phyloP scores from a whole-genome alignment of 2,329 filamentous ascomycete genomes.

The Fusarium agapanthi region DNA sequence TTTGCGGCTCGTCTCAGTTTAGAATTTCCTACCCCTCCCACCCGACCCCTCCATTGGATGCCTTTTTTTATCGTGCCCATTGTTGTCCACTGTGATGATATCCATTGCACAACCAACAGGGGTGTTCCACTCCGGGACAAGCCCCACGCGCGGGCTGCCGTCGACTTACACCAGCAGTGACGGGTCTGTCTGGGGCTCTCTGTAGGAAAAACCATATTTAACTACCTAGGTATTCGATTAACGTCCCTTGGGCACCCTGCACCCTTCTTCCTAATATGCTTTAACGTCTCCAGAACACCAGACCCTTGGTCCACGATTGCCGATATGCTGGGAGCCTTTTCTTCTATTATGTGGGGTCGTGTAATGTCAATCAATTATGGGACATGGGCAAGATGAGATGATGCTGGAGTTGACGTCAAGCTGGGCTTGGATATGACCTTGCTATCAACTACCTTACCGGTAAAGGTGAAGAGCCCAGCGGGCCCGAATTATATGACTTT shows the following conservation, averaged over 20 bases:
- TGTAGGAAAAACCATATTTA: not conserved
- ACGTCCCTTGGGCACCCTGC: not conserved
- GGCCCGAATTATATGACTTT: not conserved
- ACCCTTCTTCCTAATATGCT: not conserved
- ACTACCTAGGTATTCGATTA: not conserved
- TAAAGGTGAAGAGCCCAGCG: not conserved
- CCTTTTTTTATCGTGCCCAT: not conserved
- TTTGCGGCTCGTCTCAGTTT: conserved; percentile 6
- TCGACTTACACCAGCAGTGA: conserved; percentile 5
- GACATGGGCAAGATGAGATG: not conserved
- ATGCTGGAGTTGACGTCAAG: not conserved
- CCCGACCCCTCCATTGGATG: conserved; percentile 1
- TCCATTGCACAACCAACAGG: conserved; percentile 11
- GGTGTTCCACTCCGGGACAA: conserved; percentile 14
- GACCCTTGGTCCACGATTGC: conserved; percentile 10
- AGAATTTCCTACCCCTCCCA: conserved; percentile 19
- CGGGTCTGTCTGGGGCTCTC: not conserved
- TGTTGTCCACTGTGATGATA: conserved; percentile 31
- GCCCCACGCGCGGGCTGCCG: conserved; percentile 14
- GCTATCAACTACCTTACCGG: not conserved
- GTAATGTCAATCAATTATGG: not conserved
- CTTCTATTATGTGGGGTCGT: not conserved
- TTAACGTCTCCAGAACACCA: not conserved
- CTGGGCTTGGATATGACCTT: not conserved
- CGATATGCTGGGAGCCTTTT: not conserved